A percentile compares a stretch with the other conserved stretches of the same genome.
Evolutionary conservation across 129 eudicot species (phyloP).

Genomic region (sunflower (Helianthus annuus)): DNA sequence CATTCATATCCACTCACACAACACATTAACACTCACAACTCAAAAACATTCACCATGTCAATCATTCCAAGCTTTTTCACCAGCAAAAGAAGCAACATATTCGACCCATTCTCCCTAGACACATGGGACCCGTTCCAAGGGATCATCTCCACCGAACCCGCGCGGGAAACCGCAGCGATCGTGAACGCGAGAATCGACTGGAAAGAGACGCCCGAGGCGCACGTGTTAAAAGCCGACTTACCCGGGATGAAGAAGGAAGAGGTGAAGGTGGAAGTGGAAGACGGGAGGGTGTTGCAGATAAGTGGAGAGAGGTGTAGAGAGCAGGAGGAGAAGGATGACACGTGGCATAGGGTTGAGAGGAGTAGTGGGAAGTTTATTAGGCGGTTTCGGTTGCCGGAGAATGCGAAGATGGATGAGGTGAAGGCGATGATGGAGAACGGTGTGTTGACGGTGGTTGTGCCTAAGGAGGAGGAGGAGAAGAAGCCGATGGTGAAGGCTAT

Average conservation of each 20-base stretch:
- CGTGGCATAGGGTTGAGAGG: constrained; percentile 44
- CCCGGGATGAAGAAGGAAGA: constrained; percentile 46
- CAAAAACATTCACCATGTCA: constrained; percentile 24
- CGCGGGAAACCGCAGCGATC: constrained; percentile 35
- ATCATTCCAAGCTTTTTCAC: constrained; percentile 39
- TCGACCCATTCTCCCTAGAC: constrained; percentile 43
- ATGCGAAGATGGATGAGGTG: constrained; percentile 37
- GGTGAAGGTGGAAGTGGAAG: constrained; percentile 41
- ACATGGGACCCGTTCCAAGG: constrained; percentile 43
- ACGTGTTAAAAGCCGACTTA: constrained; percentile 43
- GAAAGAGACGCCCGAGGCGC: constrained; percentile 47
- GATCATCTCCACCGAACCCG: constrained; percentile 11
- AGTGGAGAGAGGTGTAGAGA: constrained; percentile 45
- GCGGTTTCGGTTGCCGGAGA: constrained; percentile 44
- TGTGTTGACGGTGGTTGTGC: constrained; percentile 38
- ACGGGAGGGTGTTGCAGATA: constrained; percentile 38
- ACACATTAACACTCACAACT: neutral
- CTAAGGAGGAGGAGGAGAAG: constrained; percentile 36
- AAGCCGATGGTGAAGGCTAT: constrained; percentile 33
- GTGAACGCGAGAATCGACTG: constrained; percentile 34
- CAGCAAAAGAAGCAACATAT: constrained; percentile 31
- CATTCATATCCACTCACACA: neutral
- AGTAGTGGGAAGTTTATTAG: constrained; percentile 41
- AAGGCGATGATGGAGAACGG: constrained; percentile 41
- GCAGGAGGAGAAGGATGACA: constrained; percentile 32